These are phyloP conservation scores for Ciborinia camelliae DNA, from an alignment of 2,329 filamentous ascomycete species.

Conservation along the genomic window DNA sequence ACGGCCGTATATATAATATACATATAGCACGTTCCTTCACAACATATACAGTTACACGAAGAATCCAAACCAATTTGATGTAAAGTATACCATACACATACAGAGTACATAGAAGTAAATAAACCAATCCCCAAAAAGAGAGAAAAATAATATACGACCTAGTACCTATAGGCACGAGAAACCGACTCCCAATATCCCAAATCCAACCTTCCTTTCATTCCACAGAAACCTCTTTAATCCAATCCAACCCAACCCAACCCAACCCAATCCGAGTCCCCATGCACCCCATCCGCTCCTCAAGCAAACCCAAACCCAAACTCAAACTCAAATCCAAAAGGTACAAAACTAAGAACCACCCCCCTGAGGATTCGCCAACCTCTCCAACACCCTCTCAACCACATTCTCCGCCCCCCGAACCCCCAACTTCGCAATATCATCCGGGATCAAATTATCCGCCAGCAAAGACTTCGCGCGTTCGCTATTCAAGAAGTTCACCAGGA, in stretches of 20 bases:
- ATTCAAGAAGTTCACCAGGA: slow-evolving; percentile 18
- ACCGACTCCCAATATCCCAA: too few species aligned
- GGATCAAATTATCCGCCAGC: slow-evolving; percentile 1
- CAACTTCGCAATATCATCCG: slow-evolving; percentile 2
- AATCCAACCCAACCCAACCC: not conserved
- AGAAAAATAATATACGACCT: not conserved
- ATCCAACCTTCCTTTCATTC: too few species aligned
- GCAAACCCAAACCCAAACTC: too few species aligned
- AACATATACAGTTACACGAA: too few species aligned
- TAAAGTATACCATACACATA: too few species aligned
- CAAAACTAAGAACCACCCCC: too few species aligned
- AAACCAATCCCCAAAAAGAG: too few species aligned
- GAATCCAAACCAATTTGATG: not conserved
- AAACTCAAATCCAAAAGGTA: too few species aligned
- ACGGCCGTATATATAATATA: too few species aligned
- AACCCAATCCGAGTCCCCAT: not conserved
- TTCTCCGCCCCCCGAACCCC: not conserved
- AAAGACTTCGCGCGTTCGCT: not conserved
- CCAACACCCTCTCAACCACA: slow-evolving; percentile 11
- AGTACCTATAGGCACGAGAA: too few species aligned
- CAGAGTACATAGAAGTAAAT: too few species aligned
- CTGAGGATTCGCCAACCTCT: slow-evolving; percentile 2
- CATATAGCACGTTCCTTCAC: too few species aligned
- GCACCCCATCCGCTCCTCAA: not conserved
- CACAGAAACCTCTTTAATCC: not conserved